Conservation (phyloP, 2,329 filamentous ascomycete species). For the Pyricularia grisea region DNA sequence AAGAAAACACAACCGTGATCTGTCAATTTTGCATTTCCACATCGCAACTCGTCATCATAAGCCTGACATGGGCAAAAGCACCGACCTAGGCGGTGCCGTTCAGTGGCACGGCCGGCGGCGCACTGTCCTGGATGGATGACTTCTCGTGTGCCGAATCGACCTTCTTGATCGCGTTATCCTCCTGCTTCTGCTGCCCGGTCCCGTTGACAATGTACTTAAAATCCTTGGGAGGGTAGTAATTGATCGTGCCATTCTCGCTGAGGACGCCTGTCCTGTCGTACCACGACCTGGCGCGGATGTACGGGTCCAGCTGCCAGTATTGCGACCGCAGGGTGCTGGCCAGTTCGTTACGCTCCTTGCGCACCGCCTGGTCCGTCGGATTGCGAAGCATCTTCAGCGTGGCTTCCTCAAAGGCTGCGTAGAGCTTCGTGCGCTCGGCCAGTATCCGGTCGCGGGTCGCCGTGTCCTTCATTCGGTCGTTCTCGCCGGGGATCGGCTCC, state of each 20-base stretch:
- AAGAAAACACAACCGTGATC: neutral
- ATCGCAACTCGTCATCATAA: neutral
- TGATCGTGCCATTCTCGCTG: constrained; percentile 52
- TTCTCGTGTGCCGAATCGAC: constrained; percentile 8
- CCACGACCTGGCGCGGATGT: constrained; percentile 69
- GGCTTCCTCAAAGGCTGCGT: constrained; percentile 62
- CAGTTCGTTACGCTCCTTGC: constrained; percentile 49
- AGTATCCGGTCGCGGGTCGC: constrained; percentile 55
- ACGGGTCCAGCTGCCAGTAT: constrained; percentile 89
- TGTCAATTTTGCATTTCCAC: neutral
- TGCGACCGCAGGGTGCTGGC: constrained; percentile 57
- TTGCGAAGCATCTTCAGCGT: constrained; percentile 67
- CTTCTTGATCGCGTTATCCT: constrained; percentile 6
- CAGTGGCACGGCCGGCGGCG: constrained; percentile 5
- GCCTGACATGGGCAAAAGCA: neutral
- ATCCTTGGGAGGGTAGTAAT: constrained; percentile 50
- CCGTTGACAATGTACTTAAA: neutral
- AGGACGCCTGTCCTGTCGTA: constrained; percentile 79
- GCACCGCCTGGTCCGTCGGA: constrained; percentile 35
- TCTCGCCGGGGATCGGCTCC: constrained; percentile 69
- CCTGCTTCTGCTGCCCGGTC: neutral
- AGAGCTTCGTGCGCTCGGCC: constrained; percentile 53
- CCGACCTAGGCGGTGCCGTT: constrained; percentile 1
- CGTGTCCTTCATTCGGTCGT: constrained; percentile 60
- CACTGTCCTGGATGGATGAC: constrained; percentile 8